Evolutionary conservation across 345 rosid species (phyloP), one percentile per base, ranked within the genome.

Genomic region (Lenwebbia sp.): DNA sequence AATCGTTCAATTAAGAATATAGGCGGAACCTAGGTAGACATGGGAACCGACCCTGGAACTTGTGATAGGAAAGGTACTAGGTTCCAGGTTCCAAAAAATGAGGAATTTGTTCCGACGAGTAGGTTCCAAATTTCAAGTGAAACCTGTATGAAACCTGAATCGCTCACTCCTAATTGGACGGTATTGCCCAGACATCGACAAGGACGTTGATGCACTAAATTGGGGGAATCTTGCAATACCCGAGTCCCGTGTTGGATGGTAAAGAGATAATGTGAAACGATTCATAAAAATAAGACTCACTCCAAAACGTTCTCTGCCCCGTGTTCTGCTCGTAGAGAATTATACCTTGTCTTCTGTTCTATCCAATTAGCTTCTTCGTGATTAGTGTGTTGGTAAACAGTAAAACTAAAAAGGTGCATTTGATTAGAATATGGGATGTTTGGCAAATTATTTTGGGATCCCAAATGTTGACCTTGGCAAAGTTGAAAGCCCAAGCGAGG

Each of bases 41-140:
- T 10, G 1, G 50, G 50, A 47, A 47, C 50, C 50, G 50, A 47
- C 50, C 50, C 7, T 47, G 2, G 11, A 44, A 44, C 47, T 7
- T 44, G 9, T 7, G 9, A 44, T 6, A 44, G 47, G 5, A 7
- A 44, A 44, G 6, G 50, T 47, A 1, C 11, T 47, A 47, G 50
- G 8, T 47, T 47, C 0, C 4, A 0, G 6, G 9, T 56, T 0
- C 3, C 4, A 0, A 56, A 53, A 56, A 56, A 25, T 56, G 6
- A 56, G 0, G 0, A 25, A 10, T 0, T 0, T 25, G 8, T 56
- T 25, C 3, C 9, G 26, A 56, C 6, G 0, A 56, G 13, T 13
- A 25, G 0, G 6, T 56, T 56, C 6, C 7, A 56, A 25, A n/a
- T 56, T 56, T 1, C 17, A 26, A 7, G 14, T 10, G n/a, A 1